Percentiles rank a stretch among this genome's conserved stretches.
phyloP scores from a whole-genome alignment of 495 filamentous ascomycete species.

The Penicillium cosmopolitanum region DNA sequence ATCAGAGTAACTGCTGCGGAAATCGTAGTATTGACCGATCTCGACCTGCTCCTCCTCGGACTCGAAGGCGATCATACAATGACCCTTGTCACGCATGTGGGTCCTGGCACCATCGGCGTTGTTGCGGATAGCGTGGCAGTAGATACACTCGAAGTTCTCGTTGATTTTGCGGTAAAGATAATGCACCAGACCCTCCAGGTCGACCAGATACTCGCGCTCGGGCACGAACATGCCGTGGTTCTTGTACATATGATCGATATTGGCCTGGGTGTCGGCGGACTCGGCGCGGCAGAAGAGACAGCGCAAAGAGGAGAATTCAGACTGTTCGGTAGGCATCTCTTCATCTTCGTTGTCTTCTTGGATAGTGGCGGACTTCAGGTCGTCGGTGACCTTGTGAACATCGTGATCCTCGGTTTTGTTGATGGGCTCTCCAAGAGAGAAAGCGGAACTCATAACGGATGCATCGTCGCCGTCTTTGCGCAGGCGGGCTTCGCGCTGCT shows the following conservation, averaged over 20 bases:
- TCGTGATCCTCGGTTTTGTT: slow-evolving; percentile 62
- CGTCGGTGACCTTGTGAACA: slow-evolving; percentile 78
- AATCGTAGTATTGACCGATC: slow-evolving; percentile 98
- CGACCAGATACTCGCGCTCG: slow-evolving; percentile 76
- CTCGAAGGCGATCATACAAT: slow-evolving; percentile 94
- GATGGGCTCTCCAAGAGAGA: slow-evolving; percentile 84
- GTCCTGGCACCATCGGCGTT: slow-evolving; percentile 78
- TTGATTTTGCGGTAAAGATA: slow-evolving; percentile 76
- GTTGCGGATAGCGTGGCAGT: slow-evolving; percentile 77
- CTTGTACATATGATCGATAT: slow-evolving; percentile 85
- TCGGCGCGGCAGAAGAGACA: slow-evolving; percentile 92
- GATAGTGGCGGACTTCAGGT: slow-evolving; percentile 73
- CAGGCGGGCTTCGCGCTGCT: slow-evolving; percentile 60
- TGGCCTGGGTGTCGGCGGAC: slow-evolving; percentile 71
- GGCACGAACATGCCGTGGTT: slow-evolving; percentile 97
- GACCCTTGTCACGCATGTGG: slow-evolving; percentile 95
- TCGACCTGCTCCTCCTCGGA: slow-evolving; percentile 89
- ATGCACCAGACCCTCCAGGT: slow-evolving; percentile 79
- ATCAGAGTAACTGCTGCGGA: slow-evolving; percentile 91
- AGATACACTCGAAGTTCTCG: slow-evolving; percentile 78
- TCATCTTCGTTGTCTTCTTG: slow-evolving; percentile 45
- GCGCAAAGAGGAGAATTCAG: slow-evolving; percentile 55
- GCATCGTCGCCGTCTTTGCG: slow-evolving; percentile 58
- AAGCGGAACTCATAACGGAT: slow-evolving; percentile 89
- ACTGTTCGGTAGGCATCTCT: slow-evolving; percentile 32